Percentiles rank a stretch among this genome's conserved stretches.
phyloP scores from a whole-genome alignment of 1,284 basidiomycete genomes.

The Marasmius tenuissimus region DNA sequence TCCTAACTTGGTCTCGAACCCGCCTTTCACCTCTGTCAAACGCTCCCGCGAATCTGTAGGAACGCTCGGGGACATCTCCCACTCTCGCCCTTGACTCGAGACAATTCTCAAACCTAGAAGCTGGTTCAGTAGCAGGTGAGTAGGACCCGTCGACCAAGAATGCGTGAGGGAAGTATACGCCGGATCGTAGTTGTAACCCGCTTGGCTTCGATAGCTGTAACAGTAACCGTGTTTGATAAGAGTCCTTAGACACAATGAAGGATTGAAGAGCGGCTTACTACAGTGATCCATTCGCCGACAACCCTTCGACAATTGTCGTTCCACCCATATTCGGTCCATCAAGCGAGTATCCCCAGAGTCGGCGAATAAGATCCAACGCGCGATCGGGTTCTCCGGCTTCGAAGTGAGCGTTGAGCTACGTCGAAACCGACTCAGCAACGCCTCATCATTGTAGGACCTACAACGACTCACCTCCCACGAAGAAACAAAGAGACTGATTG shows the following conservation, averaged over 20 bases:
- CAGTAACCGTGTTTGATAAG: neutral
- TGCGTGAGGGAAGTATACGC: conserved; percentile 47
- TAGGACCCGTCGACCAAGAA: conserved; percentile 48
- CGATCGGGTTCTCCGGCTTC: conserved; percentile 44
- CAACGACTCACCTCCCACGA: conserved; percentile 43
- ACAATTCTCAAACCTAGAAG: conserved; percentile 42
- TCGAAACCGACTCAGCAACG: neutral
- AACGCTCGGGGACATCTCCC: conserved; percentile 42
- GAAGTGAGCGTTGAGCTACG: conserved; percentile 51
- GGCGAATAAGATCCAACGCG: conserved; percentile 46
- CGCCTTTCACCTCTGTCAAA: conserved; percentile 37
- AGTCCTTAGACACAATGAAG: neutral
- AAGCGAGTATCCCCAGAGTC: conserved; percentile 56
- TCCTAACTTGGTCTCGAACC: conserved; percentile 41
- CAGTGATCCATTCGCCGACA: conserved; percentile 50
- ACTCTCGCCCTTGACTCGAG: conserved; percentile 36
- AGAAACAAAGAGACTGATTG: conserved; percentile 50
- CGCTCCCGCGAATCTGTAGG: conserved; percentile 23
- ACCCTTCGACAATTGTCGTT: conserved; percentile 52
- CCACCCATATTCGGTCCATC: conserved; percentile 51
- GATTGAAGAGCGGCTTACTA: conserved; percentile 28
- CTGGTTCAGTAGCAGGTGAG: conserved; percentile 44
- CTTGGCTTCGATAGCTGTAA: conserved; percentile 41
- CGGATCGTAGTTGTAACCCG: conserved; percentile 49
- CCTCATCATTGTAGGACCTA: neutral